Evolutionary conservation across 2,329 filamentous ascomycete genomes (phyloP).

Genomic region (Botryosphaeria dothidea): DNA sequence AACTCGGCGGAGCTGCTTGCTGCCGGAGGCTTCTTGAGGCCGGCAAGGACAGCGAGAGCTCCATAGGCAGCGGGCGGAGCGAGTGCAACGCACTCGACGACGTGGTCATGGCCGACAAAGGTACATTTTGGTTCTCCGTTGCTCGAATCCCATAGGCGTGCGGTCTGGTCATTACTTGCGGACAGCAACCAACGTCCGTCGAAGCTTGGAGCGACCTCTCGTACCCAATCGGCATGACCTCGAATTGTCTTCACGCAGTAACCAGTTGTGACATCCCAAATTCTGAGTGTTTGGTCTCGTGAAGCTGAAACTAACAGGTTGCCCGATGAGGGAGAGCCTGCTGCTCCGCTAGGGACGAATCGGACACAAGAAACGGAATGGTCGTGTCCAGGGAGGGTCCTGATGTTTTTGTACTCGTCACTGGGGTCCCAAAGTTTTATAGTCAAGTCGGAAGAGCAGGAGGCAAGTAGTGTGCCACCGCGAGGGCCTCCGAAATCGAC

Average conservation of each 20-base stretch:
- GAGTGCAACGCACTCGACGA: constrained; percentile 81
- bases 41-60: constrained; percentile 75
- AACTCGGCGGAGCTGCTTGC: constrained; percentile 78
- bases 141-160: constrained; percentile 81
- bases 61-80: constrained; percentile 77
- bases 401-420: constrained; percentile 93
- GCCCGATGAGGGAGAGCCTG: constrained; percentile 74
- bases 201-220: constrained; percentile 77
- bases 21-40: constrained; percentile 78
- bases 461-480: constrained; percentile 76
- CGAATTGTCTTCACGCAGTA: constrained; percentile 89
- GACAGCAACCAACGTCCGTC: constrained; percentile 85
- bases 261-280: constrained; percentile 93
- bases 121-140: constrained; percentile 74
- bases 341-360: constrained; percentile 82
- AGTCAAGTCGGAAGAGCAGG: constrained; percentile 84
- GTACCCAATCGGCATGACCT: constrained; percentile 88
- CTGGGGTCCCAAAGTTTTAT: constrained; percentile 95
- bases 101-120: constrained; percentile 83
- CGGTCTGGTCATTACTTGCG: constrained; percentile 78
- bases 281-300: constrained; percentile 78
- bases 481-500: constrained; percentile 87
- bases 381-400: constrained; percentile 86
- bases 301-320: constrained; percentile 86
- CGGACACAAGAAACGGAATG: constrained; percentile 87